A percentile compares a stretch with the other conserved stretches of the same genome.
Evolutionary conservation across 1,139 yeast genomes (phyloP).

Genomic region (Blastobotrys petasosporus): DNA sequence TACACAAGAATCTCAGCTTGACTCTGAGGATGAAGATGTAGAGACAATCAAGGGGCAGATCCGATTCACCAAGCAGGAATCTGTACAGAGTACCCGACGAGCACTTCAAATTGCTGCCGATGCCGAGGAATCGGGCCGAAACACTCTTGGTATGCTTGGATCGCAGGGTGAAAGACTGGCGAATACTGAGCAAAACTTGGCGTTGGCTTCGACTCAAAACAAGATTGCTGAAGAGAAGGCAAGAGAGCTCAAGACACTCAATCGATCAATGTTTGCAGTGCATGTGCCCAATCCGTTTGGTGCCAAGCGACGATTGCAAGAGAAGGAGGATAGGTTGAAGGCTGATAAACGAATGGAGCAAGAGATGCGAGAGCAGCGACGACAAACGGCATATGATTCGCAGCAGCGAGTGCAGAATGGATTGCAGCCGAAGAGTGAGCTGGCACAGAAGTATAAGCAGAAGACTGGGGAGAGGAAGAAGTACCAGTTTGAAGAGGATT

Average conservation of each 20-base stretch:
- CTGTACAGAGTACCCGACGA: slow-evolving; percentile 79
- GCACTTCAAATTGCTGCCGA: slow-evolving; percentile 84
- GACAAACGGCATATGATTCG: slow-evolving; percentile 40
- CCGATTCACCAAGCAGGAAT: slow-evolving; percentile 79
- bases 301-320: slow-evolving; percentile 67
- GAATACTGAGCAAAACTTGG: slow-evolving; percentile 69
- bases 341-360: slow-evolving; percentile 58
- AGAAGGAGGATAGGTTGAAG: slow-evolving; percentile 67
- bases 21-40: slow-evolving; percentile 72
- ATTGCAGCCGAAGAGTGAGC: slow-evolving; percentile 35
- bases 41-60: slow-evolving; percentile 83
- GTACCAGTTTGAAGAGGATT: slow-evolving; percentile 54
- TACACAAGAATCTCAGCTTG: slow-evolving; percentile 35
- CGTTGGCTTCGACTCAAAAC: slow-evolving; percentile 76
- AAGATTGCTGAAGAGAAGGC: slow-evolving; percentile 81
- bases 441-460: slow-evolving; percentile 32
- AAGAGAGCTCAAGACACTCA: slow-evolving; percentile 68
- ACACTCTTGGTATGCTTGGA: slow-evolving; percentile 87
- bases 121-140: slow-evolving; percentile 86
- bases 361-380: slow-evolving; percentile 38
- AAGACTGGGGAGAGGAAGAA: slow-evolving; percentile 36
- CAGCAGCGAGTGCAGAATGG: slow-evolving; percentile 45
- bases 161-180: slow-evolving; percentile 83
- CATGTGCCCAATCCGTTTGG: slow-evolving; percentile 84
- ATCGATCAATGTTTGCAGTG: slow-evolving; percentile 77